Conservation (phyloP, 805 yeast species). For the Cyberlindnera nakhonratchasimensis region DNA sequence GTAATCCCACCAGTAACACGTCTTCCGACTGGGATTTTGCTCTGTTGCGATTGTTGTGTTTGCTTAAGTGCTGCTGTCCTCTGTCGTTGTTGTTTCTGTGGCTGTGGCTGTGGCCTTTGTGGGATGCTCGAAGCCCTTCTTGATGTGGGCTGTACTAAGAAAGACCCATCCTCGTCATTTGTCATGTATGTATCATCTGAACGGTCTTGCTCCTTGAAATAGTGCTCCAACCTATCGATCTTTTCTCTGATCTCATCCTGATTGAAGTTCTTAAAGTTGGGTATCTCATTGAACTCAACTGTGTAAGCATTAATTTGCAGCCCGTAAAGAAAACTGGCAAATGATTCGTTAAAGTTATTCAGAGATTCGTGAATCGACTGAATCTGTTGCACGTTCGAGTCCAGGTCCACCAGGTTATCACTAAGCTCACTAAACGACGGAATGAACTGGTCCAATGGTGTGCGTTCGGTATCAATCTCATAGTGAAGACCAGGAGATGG, state of each 20-base stretch:
- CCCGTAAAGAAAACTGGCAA: slow-evolving; percentile 75
- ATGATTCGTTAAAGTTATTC: slow-evolving; percentile 68
- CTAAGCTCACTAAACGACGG: slow-evolving; percentile 43
- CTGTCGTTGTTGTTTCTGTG: not conserved
- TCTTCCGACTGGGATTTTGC: slow-evolving; percentile 15
- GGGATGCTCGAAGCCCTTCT: slow-evolving; percentile 3
- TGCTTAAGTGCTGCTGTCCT: not conserved
- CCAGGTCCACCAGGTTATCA: slow-evolving; percentile 53
- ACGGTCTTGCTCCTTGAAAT: slow-evolving; percentile 16
- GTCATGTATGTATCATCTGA: slow-evolving; percentile 31
- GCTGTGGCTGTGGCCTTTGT: not conserved
- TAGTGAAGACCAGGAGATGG: slow-evolving; percentile 46
- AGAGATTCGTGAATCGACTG: slow-evolving; percentile 60
- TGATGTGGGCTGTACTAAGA: slow-evolving; percentile 28
- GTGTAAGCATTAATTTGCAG: slow-evolving; percentile 85
- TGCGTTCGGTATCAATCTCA: slow-evolving; percentile 37
- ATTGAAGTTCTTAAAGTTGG: slow-evolving; percentile 16
- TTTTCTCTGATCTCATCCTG: slow-evolving; percentile 21
- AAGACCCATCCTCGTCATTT: slow-evolving; percentile 31
- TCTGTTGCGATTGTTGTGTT: not conserved
- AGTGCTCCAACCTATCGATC: slow-evolving; percentile 20
- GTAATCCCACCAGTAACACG: slow-evolving; percentile 14
- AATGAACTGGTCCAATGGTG: slow-evolving; percentile 41
- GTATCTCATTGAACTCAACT: slow-evolving; percentile 52
- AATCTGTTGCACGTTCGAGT: slow-evolving; percentile 53